A percentile compares a stretch with the other conserved stretches of the same genome.
phyloP scores from a whole-genome alignment of 192 early-diverging fungal species.

The Physocladia obscura region DNA sequence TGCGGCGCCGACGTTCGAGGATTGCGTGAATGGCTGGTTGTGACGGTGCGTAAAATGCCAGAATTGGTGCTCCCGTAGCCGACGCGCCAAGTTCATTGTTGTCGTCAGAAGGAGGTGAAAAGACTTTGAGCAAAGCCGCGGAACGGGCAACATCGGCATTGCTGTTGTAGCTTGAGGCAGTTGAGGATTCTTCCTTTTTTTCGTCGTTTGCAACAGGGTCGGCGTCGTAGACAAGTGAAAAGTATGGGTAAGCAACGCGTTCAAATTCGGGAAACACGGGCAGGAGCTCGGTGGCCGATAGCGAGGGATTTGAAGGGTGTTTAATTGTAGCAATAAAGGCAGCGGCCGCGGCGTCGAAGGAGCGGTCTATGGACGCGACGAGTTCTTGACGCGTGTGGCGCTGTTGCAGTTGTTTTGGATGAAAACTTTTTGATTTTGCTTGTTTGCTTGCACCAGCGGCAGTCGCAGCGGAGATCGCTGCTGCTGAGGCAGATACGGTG shows the following conservation, averaged over 20 bases:
- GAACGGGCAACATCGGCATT: not conserved
- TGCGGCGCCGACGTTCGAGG: no score
- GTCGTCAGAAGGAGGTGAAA: not conserved
- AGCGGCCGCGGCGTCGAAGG: slow-evolving; percentile 26
- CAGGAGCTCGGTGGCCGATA: slow-evolving; percentile 33
- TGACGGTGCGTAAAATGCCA: not conserved
- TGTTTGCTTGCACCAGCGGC: not conserved
- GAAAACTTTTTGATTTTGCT: slow-evolving; percentile 3
- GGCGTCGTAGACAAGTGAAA: slow-evolving; percentile 30
- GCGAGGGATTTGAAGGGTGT: slow-evolving; percentile 34
- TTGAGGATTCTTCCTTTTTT: not conserved
- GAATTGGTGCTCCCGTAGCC: not conserved
- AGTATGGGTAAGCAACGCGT: slow-evolving; percentile 25
- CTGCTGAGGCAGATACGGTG: not conserved
- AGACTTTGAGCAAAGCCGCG: not conserved
- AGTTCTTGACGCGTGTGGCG: not conserved
- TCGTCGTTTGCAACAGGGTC: slow-evolving; percentile 23
- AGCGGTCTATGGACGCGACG: slow-evolving; percentile 19
- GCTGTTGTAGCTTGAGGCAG: not conserved
- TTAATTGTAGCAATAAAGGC: slow-evolving; percentile 16
- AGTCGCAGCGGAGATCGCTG: not conserved
- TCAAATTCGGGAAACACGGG: slow-evolving; percentile 41
- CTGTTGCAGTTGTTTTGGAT: not conserved
- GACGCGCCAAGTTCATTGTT: not conserved
- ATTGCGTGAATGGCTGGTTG: not conserved